Conservation (phyloP, 257 asterid species). For the Solanum pimpinellifolium region DNA sequence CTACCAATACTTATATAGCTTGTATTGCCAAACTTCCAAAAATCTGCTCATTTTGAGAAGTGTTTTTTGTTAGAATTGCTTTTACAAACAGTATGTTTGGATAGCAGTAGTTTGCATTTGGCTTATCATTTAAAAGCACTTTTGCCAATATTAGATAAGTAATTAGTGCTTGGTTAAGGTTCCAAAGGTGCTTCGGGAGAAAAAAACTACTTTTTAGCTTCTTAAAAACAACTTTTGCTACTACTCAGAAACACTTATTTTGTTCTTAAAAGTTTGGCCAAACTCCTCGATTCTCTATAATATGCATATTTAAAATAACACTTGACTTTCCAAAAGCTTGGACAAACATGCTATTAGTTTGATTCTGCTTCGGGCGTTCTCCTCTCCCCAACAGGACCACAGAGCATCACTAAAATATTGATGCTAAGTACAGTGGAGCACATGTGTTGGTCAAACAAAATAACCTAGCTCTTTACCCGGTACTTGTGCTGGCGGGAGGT, state of each 20-base stretch:
- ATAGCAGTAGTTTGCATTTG: neutral
- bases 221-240: neutral
- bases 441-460: neutral
- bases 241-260: neutral
- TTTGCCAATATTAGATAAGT: neutral
- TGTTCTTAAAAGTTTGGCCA: neutral
- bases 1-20: neutral
- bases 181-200: neutral
- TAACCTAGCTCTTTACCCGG: neutral
- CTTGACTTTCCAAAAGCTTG: neutral
- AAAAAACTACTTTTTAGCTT: neutral
- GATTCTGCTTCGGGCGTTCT: neutral
- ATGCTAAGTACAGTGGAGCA: neutral
- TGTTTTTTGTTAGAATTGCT: neutral
- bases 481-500: neutral
- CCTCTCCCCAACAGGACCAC: neutral
- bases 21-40: neutral
- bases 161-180: neutral
- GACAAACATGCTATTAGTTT: neutral
- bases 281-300: neutral
- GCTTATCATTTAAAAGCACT: neutral
- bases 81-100: neutral
- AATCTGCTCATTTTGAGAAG: neutral
- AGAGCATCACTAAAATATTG: neutral
- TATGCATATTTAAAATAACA: neutral